Evolutionary conservation across 169 alveolate genomes (phyloP).

Genomic region (Besnoitia besnoiti): DNA sequence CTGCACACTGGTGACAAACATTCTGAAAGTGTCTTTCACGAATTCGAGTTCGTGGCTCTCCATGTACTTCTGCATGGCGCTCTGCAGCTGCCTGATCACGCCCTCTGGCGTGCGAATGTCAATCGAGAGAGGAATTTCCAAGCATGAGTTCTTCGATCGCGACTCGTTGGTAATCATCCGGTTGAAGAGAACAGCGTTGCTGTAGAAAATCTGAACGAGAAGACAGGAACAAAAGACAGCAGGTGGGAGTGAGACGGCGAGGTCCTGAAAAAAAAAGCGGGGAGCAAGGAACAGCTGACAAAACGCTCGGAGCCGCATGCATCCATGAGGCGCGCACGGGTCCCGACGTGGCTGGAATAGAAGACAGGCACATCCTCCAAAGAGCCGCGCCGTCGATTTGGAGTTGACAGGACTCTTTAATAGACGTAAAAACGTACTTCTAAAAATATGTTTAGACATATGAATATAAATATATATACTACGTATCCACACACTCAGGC

Average conservation of each 20-base stretch:
- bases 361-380: no score
- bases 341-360: no score
- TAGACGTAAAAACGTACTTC: background rate
- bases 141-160: constrained; percentile 49
- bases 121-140: constrained; percentile 24
- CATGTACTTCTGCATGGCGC: constrained; percentile 14
- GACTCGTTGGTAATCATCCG: constrained; percentile 64
- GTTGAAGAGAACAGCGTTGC: constrained; percentile 50
- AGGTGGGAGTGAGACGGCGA: background rate
- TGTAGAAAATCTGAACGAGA: constrained; percentile 29
- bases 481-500: background rate
- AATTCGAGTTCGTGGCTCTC: constrained; percentile 47
- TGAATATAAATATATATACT: no score
- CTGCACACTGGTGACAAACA: constrained; percentile 23
- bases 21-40: constrained; percentile 55
- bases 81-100: constrained; percentile 37
- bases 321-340: background rate
- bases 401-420: background rate
- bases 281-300: background rate
- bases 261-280: background rate
- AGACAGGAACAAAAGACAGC: background rate
- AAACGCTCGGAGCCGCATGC: background rate
- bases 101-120: constrained; percentile 37
- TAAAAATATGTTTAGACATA: no score
- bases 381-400: no score